Conservation (phyloP, 495 filamentous ascomycete species). For the Immersiella caudata region DNA sequence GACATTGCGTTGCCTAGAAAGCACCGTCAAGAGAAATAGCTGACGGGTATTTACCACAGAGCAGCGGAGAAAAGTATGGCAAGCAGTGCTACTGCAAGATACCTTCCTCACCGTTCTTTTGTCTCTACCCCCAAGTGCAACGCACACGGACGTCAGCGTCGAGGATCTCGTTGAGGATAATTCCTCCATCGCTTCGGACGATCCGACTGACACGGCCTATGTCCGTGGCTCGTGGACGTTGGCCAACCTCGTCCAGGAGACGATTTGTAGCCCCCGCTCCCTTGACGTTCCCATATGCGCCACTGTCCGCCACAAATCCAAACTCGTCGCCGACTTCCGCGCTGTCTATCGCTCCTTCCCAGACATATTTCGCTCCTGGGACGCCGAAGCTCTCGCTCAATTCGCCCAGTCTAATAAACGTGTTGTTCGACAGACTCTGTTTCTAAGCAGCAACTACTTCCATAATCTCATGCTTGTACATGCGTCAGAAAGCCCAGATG, state of each 20-base stretch:
- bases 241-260: slow-evolving; percentile 70
- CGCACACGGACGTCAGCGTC: slow-evolving; percentile 69
- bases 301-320: slow-evolving; percentile 60
- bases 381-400: slow-evolving; percentile 52
- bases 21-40: too few relatives aligned
- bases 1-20: too few relatives aligned
- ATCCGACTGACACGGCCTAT: slow-evolving; percentile 65
- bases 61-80: slow-evolving; percentile 72
- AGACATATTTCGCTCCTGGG: slow-evolving; percentile 62
- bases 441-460: slow-evolving; percentile 70
- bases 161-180: slow-evolving; percentile 62
- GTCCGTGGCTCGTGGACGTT: slow-evolving; percentile 72
- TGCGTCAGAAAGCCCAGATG: slow-evolving; percentile 59
- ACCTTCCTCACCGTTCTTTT: slow-evolving; percentile 77
- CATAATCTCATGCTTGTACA: slow-evolving; percentile 75
- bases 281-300: slow-evolving; percentile 65
- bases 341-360: slow-evolving; percentile 67
- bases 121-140: slow-evolving; percentile 69
- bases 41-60: too few relatives aligned
- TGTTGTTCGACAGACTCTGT: slow-evolving; percentile 66
- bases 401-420: slow-evolving; percentile 58
- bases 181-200: slow-evolving; percentile 49
- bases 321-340: slow-evolving; percentile 63
- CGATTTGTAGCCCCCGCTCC: slow-evolving; percentile 66
- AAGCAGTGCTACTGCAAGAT: slow-evolving; percentile 73